phyloP scores from a whole-genome alignment of 1,284 basidiomycete genomes.

The Pseudozyma hubeiensis region DNA sequence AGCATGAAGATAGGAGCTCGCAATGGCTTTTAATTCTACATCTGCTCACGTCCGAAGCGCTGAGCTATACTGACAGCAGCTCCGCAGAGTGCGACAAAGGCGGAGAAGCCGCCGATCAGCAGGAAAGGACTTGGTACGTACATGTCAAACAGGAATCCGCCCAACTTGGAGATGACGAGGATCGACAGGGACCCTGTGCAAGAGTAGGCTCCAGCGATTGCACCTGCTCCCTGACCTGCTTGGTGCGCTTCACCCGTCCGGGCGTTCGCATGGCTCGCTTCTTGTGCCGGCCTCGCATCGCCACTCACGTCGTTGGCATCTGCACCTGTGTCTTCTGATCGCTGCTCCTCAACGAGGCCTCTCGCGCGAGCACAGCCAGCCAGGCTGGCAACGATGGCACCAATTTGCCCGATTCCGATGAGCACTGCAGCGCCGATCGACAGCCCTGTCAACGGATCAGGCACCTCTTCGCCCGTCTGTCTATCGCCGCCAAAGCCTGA shows the following conservation, averaged over 20 bases:
- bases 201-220: slow-evolving; percentile 56
- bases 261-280: background rate
- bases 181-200: slow-evolving; percentile 53
- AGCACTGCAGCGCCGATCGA: slow-evolving; percentile 45
- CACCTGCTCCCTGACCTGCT: slow-evolving; percentile 32
- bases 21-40: background rate
- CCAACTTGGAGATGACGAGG: slow-evolving; percentile 50
- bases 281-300: background rate
- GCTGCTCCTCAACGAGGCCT: slow-evolving; percentile 11
- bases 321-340: background rate
- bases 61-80: slow-evolving; percentile 7
- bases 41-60: slow-evolving; percentile 6
- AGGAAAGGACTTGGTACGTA: slow-evolving; percentile 52
- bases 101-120: slow-evolving; percentile 41
- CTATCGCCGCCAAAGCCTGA: slow-evolving; percentile 27
- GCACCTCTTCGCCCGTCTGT: slow-evolving; percentile 32
- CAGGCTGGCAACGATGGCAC: slow-evolving; percentile 50
- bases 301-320: slow-evolving; percentile 8
- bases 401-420: slow-evolving; percentile 52
- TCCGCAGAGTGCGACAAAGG: slow-evolving; percentile 34
- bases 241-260: background rate
- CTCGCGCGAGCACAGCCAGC: slow-evolving; percentile 44
- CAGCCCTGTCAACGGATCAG: slow-evolving; percentile 34
- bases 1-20: background rate
- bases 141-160: slow-evolving; percentile 54